Evolutionary conservation across 192 early-diverging fungal genomes (phyloP).

Genomic region (Allomyces macrogynus): DNA sequence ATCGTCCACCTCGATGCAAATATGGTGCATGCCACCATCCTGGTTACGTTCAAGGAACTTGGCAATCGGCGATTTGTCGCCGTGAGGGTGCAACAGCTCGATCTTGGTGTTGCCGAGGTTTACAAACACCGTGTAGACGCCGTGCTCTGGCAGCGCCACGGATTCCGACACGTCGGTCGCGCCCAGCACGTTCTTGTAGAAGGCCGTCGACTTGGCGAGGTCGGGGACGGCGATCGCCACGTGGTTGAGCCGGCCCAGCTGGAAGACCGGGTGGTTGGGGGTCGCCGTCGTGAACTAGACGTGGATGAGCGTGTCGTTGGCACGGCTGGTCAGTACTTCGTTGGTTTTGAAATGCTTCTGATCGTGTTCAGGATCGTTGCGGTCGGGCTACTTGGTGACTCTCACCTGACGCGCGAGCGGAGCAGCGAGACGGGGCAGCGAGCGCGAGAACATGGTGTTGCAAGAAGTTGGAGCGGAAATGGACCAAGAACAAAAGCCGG

Average conservation of each 20-base stretch:
- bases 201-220: slow-evolving; percentile 40
- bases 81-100: slow-evolving; percentile 53
- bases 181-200: slow-evolving; percentile 51
- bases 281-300: too few relatives aligned
- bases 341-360: too few relatives aligned
- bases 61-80: slow-evolving; percentile 53
- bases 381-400: too few relatives aligned
- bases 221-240: slow-evolving; percentile 65
- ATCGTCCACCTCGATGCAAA: slow-evolving; percentile 27
- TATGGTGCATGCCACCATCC: slow-evolving; percentile 48
- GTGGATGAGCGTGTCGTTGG: too few relatives aligned
- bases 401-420: too few relatives aligned
- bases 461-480: too few relatives aligned
- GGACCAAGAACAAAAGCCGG: too few relatives aligned
- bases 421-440: too few relatives aligned
- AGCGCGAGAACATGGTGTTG: too few relatives aligned
- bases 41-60: slow-evolving; percentile 62
- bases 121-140: slow-evolving; percentile 70
- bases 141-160: slow-evolving; percentile 55
- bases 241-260: slow-evolving; percentile 55
- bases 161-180: slow-evolving; percentile 40
- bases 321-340: too few relatives aligned
- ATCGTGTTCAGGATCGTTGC: too few relatives aligned
- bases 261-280: slow-evolving; percentile 27
- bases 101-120: slow-evolving; percentile 72